Base-by-base conservation (phyloP, 495 filamentous ascomycete species). In the Trichoderma virens region DNA sequence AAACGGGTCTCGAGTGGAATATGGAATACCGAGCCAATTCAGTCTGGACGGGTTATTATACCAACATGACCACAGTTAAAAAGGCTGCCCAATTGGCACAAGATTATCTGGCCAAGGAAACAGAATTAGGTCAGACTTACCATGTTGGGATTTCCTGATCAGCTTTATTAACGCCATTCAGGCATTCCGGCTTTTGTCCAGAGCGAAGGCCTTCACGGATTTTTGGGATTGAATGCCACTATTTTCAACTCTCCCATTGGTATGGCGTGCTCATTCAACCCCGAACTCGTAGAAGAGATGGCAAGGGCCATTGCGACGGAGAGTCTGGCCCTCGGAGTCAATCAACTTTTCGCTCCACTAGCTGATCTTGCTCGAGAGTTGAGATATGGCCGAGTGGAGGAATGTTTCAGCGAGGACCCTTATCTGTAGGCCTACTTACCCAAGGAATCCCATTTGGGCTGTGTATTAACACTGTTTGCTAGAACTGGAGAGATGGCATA, bases 221-320 rank as follows among this genome's bases (percentile, higher is more conserved):
- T 90, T 62, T 71, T 90, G 59, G 79, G 87, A 59, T 83, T 80
- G 23, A 89, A 90, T 74, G 87, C 87, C 14, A 89, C 87, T 0
- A 89, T 90, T 60, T 90, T 88, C 79, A 89, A 90, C 69, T 88
- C 85, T 4, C 86, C 87, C 0, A 90, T 90, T 70, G 86, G 76
- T 23, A 82, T 88, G 67, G 86, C 83, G 20, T 88, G 85, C 70
- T 85, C 87, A 5, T 89, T 82, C 68, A 86, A 90, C 62, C 80
- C 78, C 2, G 75, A 75, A 68, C 71, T 86, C 16, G 74, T 90
- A 8, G 66, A 83, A 65, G 78, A 86, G 65, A 89, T 90, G 86
- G 86, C 74, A 4, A 68, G 71, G 13, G 76, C 80, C 18, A 88
- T 89, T 67, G 85, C 79, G 13, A 77, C 79, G 54, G 87, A 90